Conservation (phyloP, 208 protist genomes). For the Leishmania major region DNA sequence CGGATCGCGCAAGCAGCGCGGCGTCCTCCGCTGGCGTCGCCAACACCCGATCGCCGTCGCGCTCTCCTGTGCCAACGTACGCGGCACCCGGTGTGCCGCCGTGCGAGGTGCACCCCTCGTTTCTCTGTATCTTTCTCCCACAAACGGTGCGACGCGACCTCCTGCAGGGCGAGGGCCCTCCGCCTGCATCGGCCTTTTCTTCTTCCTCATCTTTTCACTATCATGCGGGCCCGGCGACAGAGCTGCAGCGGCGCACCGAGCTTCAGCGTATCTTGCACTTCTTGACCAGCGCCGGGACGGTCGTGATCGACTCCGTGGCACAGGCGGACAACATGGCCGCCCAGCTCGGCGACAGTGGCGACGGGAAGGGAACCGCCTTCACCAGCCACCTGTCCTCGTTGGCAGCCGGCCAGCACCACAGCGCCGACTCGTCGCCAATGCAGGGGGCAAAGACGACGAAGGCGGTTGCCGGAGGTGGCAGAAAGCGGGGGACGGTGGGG, state of each 20-base stretch:
- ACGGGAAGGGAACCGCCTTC: background rate
- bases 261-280: constrained; percentile 33
- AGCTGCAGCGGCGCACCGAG: constrained; percentile 29
- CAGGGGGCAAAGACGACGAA: background rate
- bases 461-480: background rate
- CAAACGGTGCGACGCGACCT: constrained; percentile 20
- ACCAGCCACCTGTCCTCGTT: background rate
- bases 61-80: background rate
- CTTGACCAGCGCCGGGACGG: constrained; percentile 19
- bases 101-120: constrained; percentile 11
- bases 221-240: constrained; percentile 10
- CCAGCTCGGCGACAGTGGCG: constrained; percentile 15
- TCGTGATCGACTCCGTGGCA: constrained; percentile 17
- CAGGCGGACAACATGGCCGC: constrained; percentile 26
- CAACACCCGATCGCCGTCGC: background rate
- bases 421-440: background rate
- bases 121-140: constrained; percentile 24
- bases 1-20: background rate
- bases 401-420: background rate
- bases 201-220: background rate
- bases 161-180: constrained; percentile 7
- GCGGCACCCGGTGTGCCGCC: background rate
- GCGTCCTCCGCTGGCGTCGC: background rate
- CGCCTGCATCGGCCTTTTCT: background rate
- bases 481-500: constrained; percentile 12